A percentile compares a stretch with the other conserved stretches of the same genome.
Evolutionary conservation across 75 land plant species (phyloP).

Genomic region (Pinus taeda): DNA sequence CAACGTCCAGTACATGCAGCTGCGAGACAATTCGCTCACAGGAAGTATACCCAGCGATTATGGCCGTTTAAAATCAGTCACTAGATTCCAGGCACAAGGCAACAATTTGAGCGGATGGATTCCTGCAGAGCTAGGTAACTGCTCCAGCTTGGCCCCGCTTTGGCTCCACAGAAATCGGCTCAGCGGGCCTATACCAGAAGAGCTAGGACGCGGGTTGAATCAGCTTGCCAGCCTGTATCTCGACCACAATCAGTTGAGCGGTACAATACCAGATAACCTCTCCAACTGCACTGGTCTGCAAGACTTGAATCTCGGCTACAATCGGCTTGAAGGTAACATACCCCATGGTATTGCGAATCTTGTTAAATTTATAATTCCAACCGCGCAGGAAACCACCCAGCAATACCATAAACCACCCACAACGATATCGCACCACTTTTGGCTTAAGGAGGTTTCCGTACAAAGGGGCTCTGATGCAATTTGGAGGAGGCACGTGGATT

Average conservation of each 20-base stretch:
- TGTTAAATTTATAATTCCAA: too few relatives aligned
- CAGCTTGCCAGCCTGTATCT: conserved; percentile 42
- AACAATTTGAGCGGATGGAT: conserved; percentile 59
- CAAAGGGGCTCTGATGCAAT: too few relatives aligned
- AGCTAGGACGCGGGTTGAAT: conserved; percentile 24
- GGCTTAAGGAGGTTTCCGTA: too few relatives aligned
- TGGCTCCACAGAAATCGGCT: conserved; percentile 36
- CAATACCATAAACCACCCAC: too few relatives aligned
- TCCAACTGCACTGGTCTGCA: conserved; percentile 31
- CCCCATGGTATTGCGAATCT: conserved; percentile 27
- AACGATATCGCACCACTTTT: too few relatives aligned
- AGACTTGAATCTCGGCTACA: conserved; percentile 44
- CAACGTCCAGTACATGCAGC: conserved; percentile 30
- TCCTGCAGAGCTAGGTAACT: conserved; percentile 63
- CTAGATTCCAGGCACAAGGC: conserved; percentile 26
- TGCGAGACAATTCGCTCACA: conserved; percentile 37
- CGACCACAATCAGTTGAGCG: conserved; percentile 32
- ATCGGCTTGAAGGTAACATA: conserved; percentile 40
- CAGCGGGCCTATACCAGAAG: conserved; percentile 44
- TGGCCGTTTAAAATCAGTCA: conserved; percentile 32
- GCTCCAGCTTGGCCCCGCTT: conserved; percentile 28
- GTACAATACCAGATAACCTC: conserved; percentile 36
- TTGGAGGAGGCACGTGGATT: too few relatives aligned
- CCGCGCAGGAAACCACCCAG: too few relatives aligned
- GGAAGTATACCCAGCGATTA: conserved; percentile 53